phyloP scores from a whole-genome alignment of 495 filamentous ascomycete species.

The Penicillium samsonianum region DNA sequence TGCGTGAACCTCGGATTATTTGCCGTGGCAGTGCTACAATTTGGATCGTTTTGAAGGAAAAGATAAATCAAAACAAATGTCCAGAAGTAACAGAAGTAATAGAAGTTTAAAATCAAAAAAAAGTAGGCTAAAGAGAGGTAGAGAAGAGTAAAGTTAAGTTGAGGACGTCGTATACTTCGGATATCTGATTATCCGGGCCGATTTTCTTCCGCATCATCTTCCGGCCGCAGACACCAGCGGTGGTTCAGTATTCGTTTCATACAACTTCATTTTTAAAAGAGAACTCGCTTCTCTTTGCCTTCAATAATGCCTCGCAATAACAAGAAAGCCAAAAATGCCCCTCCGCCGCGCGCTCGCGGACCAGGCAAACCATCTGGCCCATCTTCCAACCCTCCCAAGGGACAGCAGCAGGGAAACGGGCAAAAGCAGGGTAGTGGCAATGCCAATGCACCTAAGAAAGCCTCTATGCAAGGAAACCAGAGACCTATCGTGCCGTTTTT shows the following conservation, averaged over 20 bases:
- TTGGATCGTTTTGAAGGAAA: too few relatives aligned
- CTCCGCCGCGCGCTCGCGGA: constrained; percentile 4
- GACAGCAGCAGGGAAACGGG: constrained; percentile 5
- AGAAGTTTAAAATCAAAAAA: background rate
- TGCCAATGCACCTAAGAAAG: constrained; percentile 18
- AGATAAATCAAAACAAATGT: too few relatives aligned
- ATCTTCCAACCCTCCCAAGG: constrained; percentile 2
- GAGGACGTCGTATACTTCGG: constrained; percentile 10
- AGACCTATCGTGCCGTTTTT: constrained; percentile 74
- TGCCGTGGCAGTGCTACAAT: too few relatives aligned
- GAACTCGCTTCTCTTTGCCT: background rate
- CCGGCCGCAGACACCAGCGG: background rate
- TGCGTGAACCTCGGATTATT: too few relatives aligned
- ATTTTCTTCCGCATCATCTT: constrained; percentile 7
- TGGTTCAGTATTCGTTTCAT: background rate
- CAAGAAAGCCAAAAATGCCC: constrained; percentile 7
- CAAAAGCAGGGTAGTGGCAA: constrained; percentile 4
- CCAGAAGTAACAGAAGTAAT: too few relatives aligned
- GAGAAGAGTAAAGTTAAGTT: background rate
- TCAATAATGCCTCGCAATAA: constrained; percentile 12
- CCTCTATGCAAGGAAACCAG: constrained; percentile 31
- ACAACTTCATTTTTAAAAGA: background rate
- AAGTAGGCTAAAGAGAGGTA: background rate
- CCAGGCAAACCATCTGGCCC: constrained; percentile 3
- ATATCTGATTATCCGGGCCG: constrained; percentile 30